Base-by-base conservation (phyloP, 805 yeast species). In the Lipomyces japonicus region DNA sequence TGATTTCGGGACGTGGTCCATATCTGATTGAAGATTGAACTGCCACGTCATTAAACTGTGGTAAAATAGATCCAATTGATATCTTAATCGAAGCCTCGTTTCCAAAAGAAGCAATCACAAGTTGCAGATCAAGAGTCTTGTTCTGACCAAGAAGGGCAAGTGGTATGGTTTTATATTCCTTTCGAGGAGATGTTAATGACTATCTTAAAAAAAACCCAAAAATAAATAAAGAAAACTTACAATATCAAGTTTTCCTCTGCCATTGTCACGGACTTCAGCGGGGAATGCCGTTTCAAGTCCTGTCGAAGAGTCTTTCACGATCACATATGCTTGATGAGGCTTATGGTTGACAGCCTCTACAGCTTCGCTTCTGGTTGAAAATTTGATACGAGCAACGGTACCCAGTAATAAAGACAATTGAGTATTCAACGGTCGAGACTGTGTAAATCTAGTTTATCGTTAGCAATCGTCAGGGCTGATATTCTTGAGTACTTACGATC, bases 1-100 rank as follows among this genome's bases (percentile, higher is more conserved):
- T 66, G 57, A 87, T 83, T 67, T 83, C 89, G 2, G 81, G 78
- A 63, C 74, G 65, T 12, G 75, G 65, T 2, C 76, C 83, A 23
- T 37, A 54, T 34, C 58, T 25, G 3, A 26, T 4, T 3, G 55
- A 46, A 6, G 16, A n/a, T 9, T 25, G 39, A 2, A 38, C 14
- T 21, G 50, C 24, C 2, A 35, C 48, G 14, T 40, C 46, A 22
- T 49, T 74, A 67, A 14, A 19, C 10, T 30, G 44, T 7, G 59
- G 48, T 4, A 35, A 6, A 21, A 57, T 39, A 14, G 40, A 22
- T 14, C 58, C 61, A 16, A 57, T 39, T 3, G 34, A 28, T 10
- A 36, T 34, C 9, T 37, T 40, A n/a, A 57, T 16, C 6, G 58
- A 50, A 28, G 46, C 23, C 35, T 52, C 58, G 12, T 41, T 40